Base-by-base conservation (phyloP, 1,284 basidiomycete species). In the Calocybe gambosa region DNA sequence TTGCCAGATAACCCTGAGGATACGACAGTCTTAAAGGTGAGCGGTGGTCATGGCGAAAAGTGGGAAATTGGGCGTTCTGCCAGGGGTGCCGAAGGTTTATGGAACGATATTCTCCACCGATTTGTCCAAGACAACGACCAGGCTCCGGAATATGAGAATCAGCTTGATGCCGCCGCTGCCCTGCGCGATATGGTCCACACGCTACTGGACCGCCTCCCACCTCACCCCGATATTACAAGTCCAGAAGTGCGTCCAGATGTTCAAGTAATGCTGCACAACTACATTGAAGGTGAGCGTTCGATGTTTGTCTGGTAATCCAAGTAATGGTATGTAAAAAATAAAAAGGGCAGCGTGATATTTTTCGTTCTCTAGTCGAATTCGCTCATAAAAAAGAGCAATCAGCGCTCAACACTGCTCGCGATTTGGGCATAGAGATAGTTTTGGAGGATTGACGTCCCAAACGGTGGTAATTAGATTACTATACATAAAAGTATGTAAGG, bases 1-100 rank as follows among this genome's bases (percentile, higher is more conserved):
- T 61, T 93, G 1, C 66, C 73, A 1, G 56, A 74, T 21, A 93
- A 94, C 56, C 85, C 86, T 0, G 89, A 93, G 56, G 92, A 94
- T 60, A 85, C 85, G 0, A 85, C 93, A 49, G 72, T 87, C 0
- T 76, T 95, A 25, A 84, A 84, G 49, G 69, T 94, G 38, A 85
- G 81, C 10, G 78, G 81, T 10, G 78, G 81, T 1, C 55, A 52
- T 35, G 60, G 63, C 40, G 64, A 73, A 49, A 71, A 73, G 47
- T 85, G 82, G 73, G 78, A 81, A 47, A 68, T 93, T 0, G 80
- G 81, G 6, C 70, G 81, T 20, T 55, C 70, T 34, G 80, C 80
- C 0, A 60, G 57, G 13, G 75, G 80, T 1, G 74, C 69, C 1
- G 75, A 81, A 8, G 75, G 70, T 0, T 60, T 90, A 5, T 85